Percentiles rank a stretch among this genome's conserved stretches.
Conservation (phyloP, 2,329 filamentous ascomycete genomes). For the Neonectria neomacrospora region DNA sequence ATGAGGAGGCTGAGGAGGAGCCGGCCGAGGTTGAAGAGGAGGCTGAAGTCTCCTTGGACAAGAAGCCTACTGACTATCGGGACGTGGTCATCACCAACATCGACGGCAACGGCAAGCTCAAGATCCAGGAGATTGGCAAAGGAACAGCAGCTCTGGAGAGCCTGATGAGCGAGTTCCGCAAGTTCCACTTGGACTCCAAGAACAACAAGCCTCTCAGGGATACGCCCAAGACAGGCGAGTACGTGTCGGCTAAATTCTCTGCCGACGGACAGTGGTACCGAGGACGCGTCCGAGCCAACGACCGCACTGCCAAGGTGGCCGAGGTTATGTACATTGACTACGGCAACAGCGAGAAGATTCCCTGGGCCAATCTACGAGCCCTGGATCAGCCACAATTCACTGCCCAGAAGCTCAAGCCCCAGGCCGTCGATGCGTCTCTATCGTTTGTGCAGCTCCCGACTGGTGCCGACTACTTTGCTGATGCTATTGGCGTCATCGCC, state of each 20-base stretch:
- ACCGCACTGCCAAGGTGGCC: constrained; percentile 86
- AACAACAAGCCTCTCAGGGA: constrained; percentile 79
- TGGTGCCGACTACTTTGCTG: constrained; percentile 82
- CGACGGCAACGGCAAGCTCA: constrained; percentile 82
- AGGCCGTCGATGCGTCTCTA: constrained; percentile 87
- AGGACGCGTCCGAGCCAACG: constrained; percentile 88
- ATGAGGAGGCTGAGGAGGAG: constrained; percentile 70
- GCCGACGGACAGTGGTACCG: constrained; percentile 95
- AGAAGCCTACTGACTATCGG: constrained; percentile 84
- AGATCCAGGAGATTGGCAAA: constrained; percentile 89
- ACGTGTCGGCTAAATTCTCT: constrained; percentile 90
- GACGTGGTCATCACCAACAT: constrained; percentile 94
- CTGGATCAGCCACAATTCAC: constrained; percentile 83
- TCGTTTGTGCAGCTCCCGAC: constrained; percentile 91
- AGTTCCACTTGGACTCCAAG: constrained; percentile 86
- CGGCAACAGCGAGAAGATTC: constrained; percentile 89
- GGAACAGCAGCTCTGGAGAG: constrained; percentile 87
- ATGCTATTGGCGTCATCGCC: constrained; percentile 80
- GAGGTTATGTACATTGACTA: constrained; percentile 97
- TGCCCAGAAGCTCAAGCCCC: constrained; percentile 82
- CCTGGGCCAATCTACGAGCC: constrained; percentile 86
- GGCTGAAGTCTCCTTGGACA: constrained; percentile 65
- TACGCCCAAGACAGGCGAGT: constrained; percentile 89
- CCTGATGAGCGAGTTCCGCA: constrained; percentile 90
- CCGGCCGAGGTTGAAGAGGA: constrained; percentile 63